phyloP scores from a whole-genome alignment of 2,329 filamentous ascomycete species.

The Sphaerostilbella broomeana region DNA sequence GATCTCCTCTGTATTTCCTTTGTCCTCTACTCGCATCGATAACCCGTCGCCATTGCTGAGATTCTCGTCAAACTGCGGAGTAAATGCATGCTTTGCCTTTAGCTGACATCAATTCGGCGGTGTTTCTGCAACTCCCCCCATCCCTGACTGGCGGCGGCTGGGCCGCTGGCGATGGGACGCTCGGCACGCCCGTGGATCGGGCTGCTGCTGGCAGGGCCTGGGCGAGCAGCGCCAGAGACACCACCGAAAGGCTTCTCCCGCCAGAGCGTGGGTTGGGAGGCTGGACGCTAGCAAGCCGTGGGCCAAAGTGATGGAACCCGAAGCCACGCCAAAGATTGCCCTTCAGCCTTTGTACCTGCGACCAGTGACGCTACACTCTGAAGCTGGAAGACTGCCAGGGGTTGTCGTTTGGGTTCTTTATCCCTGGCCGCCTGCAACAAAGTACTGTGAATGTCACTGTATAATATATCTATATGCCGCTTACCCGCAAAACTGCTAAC shows the following conservation, averaged over 20 bases:
- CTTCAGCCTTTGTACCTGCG: too few relatives aligned
- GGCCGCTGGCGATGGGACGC: background rate
- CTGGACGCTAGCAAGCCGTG: background rate
- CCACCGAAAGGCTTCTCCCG: background rate
- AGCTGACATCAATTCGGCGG: too few relatives aligned
- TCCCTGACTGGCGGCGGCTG: background rate
- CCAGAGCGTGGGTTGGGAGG: background rate
- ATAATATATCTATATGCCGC: background rate
- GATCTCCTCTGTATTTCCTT: too few relatives aligned
- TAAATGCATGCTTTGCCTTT: too few relatives aligned
- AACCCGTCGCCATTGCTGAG: too few relatives aligned
- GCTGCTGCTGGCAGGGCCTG: conserved; percentile 1
- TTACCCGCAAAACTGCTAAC: background rate
- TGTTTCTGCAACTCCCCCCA: too few relatives aligned
- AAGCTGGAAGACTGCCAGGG: background rate
- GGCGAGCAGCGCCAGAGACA: background rate
- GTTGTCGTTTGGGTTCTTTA: background rate
- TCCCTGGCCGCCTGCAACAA: conserved; percentile 1
- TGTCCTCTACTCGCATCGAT: too few relatives aligned
- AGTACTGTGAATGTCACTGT: background rate
- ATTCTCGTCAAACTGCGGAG: too few relatives aligned
- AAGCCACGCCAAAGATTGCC: too few relatives aligned
- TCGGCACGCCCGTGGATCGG: conserved; percentile 1
- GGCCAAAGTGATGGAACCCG: too few relatives aligned
- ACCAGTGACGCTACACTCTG: too few relatives aligned